These are phyloP conservation scores for Aspergillus fijiensis DNA, from an alignment of 2,329 filamentous ascomycete species.

Conservation along the genomic window DNA sequence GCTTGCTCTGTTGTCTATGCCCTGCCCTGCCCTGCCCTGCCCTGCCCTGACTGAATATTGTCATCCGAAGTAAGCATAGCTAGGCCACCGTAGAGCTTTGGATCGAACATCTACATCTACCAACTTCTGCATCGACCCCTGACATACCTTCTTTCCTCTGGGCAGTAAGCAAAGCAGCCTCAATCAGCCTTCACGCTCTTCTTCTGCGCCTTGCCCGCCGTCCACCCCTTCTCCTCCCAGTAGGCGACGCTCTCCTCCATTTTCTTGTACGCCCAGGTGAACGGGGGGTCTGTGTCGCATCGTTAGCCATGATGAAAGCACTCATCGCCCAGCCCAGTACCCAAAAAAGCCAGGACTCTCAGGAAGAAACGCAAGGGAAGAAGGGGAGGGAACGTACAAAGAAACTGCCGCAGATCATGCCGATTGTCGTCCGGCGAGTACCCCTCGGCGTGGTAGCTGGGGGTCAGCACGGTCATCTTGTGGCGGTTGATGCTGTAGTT, in stretches of 20 bases:
- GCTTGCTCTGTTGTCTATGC: too few relatives aligned
- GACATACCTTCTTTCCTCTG: too few relatives aligned
- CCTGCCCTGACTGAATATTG: too few relatives aligned
- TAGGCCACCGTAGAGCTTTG: too few relatives aligned
- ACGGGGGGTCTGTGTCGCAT: constrained; percentile 32
- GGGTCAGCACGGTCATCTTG: constrained; percentile 63
- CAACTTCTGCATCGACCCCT: too few relatives aligned
- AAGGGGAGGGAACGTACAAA: constrained; percentile 38
- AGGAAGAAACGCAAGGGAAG: not conserved
- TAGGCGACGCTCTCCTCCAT: constrained; percentile 49
- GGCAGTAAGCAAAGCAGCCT: too few relatives aligned
- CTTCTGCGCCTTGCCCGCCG: constrained; percentile 32
- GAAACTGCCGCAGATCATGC: constrained; percentile 57
- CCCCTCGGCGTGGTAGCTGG: constrained; percentile 53
- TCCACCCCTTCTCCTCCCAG: constrained; percentile 43
- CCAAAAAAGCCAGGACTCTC: too few relatives aligned
- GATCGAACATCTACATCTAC: too few relatives aligned
- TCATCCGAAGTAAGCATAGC: too few relatives aligned
- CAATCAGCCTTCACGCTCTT: constrained; percentile 39
- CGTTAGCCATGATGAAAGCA: not conserved
- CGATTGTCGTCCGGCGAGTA: constrained; percentile 60
- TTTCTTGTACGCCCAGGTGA: constrained; percentile 50
- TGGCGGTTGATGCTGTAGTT: constrained; percentile 64
- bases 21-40: too few relatives aligned
- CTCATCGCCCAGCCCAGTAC: too few relatives aligned